Conservation (phyloP, 805 yeast genomes). For the Ogataea corticis region DNA sequence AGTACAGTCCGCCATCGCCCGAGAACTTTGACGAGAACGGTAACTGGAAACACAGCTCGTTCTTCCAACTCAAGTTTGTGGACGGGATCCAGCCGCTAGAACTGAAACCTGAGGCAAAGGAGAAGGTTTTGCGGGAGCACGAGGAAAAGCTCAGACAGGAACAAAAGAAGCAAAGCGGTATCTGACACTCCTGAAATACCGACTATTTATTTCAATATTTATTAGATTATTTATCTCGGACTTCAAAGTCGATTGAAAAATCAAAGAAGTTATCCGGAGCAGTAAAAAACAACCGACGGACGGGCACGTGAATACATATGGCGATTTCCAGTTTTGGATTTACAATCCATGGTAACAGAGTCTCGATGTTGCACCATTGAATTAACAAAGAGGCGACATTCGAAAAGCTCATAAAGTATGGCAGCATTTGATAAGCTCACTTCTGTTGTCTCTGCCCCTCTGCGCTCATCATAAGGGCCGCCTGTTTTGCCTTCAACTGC, state of each 20-base stretch:
- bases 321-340: no score
- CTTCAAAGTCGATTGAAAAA: no score
- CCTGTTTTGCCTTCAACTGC: slow-evolving; percentile 24
- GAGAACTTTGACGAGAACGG: slow-evolving; percentile 40
- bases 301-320: no score
- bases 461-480: slow-evolving; percentile 25
- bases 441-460: slow-evolving; percentile 23
- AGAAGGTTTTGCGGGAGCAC: slow-evolving; percentile 13
- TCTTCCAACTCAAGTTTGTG: slow-evolving; percentile 36
- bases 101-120: slow-evolving; percentile 36
- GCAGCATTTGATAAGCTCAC: neutral
- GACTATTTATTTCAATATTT: neutral
- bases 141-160: slow-evolving; percentile 3
- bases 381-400: no score
- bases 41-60: slow-evolving; percentile 37
- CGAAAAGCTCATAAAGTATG: no score
- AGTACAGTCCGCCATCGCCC: slow-evolving; percentile 41
- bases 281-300: no score
- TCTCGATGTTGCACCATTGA: no score
- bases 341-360: no score
- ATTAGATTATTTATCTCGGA: neutral
- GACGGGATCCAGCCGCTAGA: slow-evolving; percentile 39
- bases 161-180: neutral
- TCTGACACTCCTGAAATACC: no score
- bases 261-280: no score